Evolutionary conservation across 139 green algal genomes (phyloP).

Genomic region (Astrephomene gubernaculifera): DNA sequence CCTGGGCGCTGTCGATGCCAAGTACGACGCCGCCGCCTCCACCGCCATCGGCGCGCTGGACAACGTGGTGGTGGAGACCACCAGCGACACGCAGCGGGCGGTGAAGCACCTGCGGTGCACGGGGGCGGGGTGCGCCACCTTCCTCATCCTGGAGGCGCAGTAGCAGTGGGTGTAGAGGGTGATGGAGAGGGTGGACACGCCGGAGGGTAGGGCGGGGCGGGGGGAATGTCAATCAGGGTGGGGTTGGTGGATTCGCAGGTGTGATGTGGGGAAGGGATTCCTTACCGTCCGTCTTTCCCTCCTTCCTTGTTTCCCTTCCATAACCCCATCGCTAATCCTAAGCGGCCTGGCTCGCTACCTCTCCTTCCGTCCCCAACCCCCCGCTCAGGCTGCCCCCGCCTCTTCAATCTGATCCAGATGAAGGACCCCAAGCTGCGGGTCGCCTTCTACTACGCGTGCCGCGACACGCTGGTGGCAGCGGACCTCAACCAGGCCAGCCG

Average conservation of each 20-base stretch:
- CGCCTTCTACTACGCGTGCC: conserved; percentile 96
- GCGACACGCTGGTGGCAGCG: conserved; percentile 94
- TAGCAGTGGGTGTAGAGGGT: conserved; percentile 64
- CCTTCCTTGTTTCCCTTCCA: too few species aligned
- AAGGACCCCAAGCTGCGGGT: conserved; percentile 58
- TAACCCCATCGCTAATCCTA: too few species aligned
- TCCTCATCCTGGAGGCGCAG: conserved; percentile 97
- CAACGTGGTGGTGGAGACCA: conserved; percentile 95
- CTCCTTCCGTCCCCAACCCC: too few species aligned
- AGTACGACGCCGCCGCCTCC: conserved; percentile 96
- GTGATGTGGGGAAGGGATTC: too few species aligned
- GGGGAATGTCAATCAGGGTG: too few species aligned
- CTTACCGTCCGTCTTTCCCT: too few species aligned
- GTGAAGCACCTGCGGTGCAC: conserved; percentile 82
- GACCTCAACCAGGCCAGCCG: conserved; percentile 85
- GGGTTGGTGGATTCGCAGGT: too few species aligned
- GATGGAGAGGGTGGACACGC: conserved; percentile 66
- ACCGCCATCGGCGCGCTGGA: conserved; percentile 89
- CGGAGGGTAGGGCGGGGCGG: conserved; percentile 84
- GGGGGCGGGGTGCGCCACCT: conserved; percentile 89
- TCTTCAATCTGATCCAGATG: conserved; percentile 92
- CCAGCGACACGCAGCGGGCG: conserved; percentile 79
- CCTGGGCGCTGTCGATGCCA: conserved; percentile 92
- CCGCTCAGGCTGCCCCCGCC: conserved; percentile 71
- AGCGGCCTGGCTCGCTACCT: too few species aligned